Evolutionary conservation across 495 filamentous ascomycete genomes (phyloP), one percentile per base, ranked within the genome.

Genomic region (Pseudoneurospora amorphoporcata): DNA sequence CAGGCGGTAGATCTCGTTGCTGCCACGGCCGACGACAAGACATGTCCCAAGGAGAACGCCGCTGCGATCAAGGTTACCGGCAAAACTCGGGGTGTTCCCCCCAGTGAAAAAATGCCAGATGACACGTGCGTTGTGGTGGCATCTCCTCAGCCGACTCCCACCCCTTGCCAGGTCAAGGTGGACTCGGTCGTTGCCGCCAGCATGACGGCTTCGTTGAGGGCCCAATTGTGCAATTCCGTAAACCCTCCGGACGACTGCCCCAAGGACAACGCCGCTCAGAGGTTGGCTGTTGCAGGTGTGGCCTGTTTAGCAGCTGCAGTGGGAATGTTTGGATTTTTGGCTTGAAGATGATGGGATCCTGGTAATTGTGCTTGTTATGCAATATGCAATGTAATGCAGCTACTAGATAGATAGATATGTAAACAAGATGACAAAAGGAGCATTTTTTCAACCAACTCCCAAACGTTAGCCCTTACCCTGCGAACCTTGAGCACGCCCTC

Each of bases 1-100:
- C 74, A 69, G 72, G 40, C 72, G 72, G 45, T 72, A 12, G 78
- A 80, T 69, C 73, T 82, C 37, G 76, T 78, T 47, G 75, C 81
- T 42, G 78, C 76, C 32, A 80, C 79, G 41, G 76, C 75, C 29
- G 16, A 61, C 53, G 53, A 35, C 53, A 35, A 61, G 12, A 61
- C 53, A 4, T 61, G 53, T 35, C 35, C 53, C 53, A 2, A 61
- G 12, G 53, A 32, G 29, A 61, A 17, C 29, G 29, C 10, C 8
- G 53, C 53, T 61, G 53, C 53, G 2, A 35, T 61, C 53, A 8
- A 61, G 5, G 8, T 61, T 0, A 61, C 53, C 29, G 53, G 53
- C 53, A 61, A 58, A 10, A 58, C 53, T 1, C 29, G 17, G 53
- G 3, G 5, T 35, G 29, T 32, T 1, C 12, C 53, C 53, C 10